Conservation (phyloP, 768 basidiomycete species). For the Mycena sanguinolenta region DNA sequence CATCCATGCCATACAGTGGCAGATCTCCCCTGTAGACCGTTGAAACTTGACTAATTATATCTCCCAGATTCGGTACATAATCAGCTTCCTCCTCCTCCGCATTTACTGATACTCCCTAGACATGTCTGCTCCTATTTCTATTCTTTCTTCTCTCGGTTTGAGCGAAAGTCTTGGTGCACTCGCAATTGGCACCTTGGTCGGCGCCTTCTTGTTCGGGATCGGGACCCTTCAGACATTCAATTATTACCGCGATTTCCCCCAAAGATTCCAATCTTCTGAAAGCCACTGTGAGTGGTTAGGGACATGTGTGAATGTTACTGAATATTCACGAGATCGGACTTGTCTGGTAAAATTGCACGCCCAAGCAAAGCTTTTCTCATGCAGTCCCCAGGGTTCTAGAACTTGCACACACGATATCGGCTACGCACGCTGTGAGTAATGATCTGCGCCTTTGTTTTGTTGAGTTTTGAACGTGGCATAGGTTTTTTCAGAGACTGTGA, state of each 20-base stretch:
- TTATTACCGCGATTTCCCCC: constrained; percentile 6
- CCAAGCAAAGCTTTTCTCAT: background rate
- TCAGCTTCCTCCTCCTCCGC: too few relatives aligned
- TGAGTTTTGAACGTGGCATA: background rate
- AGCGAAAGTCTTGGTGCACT: constrained; percentile 13
- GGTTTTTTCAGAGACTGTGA: constrained; percentile 19
- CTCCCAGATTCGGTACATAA: background rate
- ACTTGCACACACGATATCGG: constrained; percentile 21
- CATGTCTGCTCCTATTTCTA: background rate
- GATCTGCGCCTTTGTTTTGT: too few relatives aligned
- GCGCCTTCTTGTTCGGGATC: constrained; percentile 14
- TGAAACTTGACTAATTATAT: too few relatives aligned
- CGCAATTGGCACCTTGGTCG: constrained; percentile 9
- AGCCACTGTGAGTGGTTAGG: background rate
- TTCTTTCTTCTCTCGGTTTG: background rate
- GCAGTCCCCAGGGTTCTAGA: constrained; percentile 4
- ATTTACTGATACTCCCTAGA: background rate
- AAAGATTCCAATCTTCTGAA: constrained; percentile 16
- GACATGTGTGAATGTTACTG: background rate
- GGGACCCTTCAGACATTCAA: constrained; percentile 16
- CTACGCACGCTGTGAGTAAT: constrained; percentile 11
- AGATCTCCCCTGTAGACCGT: too few relatives aligned
- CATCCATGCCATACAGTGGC: too few relatives aligned
- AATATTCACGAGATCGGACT: constrained; percentile 4
- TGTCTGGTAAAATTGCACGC: background rate